Evolutionary conservation across 768 basidiomycete genomes (phyloP), one percentile per base, ranked within the genome.

Genomic region (Leccinum imitatum): DNA sequence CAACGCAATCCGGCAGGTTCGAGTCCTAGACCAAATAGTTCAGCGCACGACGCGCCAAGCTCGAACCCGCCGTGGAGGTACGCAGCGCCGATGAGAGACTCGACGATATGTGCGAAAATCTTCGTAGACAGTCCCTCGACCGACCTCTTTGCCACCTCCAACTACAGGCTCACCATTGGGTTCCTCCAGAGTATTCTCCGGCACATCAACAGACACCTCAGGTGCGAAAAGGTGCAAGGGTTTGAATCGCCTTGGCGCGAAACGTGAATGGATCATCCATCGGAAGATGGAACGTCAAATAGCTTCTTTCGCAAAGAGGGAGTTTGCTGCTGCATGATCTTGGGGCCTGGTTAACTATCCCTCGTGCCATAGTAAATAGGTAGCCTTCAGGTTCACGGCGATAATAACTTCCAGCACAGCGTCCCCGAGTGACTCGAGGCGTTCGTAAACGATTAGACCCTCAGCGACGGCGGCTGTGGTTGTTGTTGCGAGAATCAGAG

Each of bases 91-190:
- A 93, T 87, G 10, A 92, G 74, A 3, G 91, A 83, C 73, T 96
- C 93, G 5, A 93, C 80, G 6, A 93, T 87, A 62, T 95, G 92
- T 1, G 91, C 90, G 31, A 95, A 78, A 59, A 91, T 82, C 78
- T 95, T 95, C 3, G 89, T 91, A 2, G 90, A 92, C 30, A 92
- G 64, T 17, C 79, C 67, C 56, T 76, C 73, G 21, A 58, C 56
- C 54, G 30, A 31, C 10, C 11, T 27, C 27, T 27, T 64, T 70
- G 35, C 63, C 69, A 52, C 65, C 72, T 50, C 66, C 59, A 13
- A 61, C 65, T 21, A 63, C 55, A 0, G 57, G 59, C 17, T 65
- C 68, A 1, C 66, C 66, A 11, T 61, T 61, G 10, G 33, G 51
- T 25, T 77, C 72, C 57, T 82, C 76, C 2, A 53, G 19, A 25